These are phyloP conservation scores for Trichoderma sp. DNA, from an alignment of 2,329 filamentous ascomycete species.

Conservation along the genomic window DNA sequence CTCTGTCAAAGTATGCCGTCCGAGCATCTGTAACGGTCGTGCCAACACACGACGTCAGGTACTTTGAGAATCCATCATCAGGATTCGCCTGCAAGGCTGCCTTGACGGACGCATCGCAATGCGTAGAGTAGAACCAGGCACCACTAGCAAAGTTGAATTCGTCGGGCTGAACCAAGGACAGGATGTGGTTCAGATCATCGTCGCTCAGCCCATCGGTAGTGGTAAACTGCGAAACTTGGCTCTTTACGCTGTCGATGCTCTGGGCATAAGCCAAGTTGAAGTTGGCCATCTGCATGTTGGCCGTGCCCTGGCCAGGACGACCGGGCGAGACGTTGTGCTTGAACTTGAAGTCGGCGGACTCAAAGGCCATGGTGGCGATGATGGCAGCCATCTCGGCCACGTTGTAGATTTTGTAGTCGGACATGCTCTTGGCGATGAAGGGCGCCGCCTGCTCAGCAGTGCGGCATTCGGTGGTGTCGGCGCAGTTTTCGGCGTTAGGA, in stretches of 20 bases:
- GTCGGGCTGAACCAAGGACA: constrained; percentile 52
- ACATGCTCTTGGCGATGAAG: constrained; percentile 60
- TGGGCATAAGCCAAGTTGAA: constrained; percentile 56
- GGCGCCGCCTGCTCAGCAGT: constrained; percentile 65
- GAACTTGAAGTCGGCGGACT: constrained; percentile 71
- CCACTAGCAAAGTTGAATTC: constrained; percentile 59
- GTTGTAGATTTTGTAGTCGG: constrained; percentile 57
- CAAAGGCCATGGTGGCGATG: constrained; percentile 71
- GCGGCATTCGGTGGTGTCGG: constrained; percentile 62
- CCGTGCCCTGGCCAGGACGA: constrained; percentile 71
- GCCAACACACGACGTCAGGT: constrained; percentile 57
- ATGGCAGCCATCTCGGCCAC: constrained; percentile 69
- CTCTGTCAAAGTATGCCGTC: constrained; percentile 47
- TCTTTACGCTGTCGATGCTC: constrained; percentile 45
- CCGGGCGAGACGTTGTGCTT: constrained; percentile 65
- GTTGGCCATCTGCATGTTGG: constrained; percentile 55
- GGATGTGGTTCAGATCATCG: constrained; percentile 45
- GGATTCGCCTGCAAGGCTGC: constrained; percentile 41
- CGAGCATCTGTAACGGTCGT: constrained; percentile 41
- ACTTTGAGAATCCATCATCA: constrained; percentile 49
- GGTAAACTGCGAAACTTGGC: constrained; percentile 39
- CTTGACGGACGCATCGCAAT: constrained; percentile 46
- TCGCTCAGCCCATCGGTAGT: constrained; percentile 36
- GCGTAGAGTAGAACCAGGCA: constrained; percentile 54
- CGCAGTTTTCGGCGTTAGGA: constrained; percentile 60